These are phyloP conservation scores for Diplosphaera chodatii DNA, from an alignment of 139 green algal species.

Conservation along the genomic window DNA sequence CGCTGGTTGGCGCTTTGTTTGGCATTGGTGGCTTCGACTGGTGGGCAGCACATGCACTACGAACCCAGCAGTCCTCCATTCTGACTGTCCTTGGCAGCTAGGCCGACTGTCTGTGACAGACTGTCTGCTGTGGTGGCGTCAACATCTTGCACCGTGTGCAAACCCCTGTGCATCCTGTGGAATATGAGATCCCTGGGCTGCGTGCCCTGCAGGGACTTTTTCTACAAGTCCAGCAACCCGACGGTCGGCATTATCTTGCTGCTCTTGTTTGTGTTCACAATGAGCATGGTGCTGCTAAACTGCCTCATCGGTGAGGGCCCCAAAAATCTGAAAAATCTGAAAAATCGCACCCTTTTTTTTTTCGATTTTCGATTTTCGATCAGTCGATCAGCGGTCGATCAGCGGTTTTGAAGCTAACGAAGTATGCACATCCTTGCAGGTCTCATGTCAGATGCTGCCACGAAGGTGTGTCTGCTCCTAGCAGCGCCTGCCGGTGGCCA, in stretches of 20 bases:
- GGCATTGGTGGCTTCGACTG: background rate
- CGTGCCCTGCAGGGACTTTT: constrained; percentile 20
- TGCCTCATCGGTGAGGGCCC: too few relatives aligned
- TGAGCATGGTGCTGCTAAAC: constrained; percentile 22
- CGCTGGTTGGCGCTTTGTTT: background rate
- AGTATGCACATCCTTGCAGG: constrained; percentile 39
- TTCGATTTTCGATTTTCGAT: too few relatives aligned
- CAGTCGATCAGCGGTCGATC: too few relatives aligned
- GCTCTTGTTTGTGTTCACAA: constrained; percentile 22
- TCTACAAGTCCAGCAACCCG: constrained; percentile 17
- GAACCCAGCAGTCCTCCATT: background rate
- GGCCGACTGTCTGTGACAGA: background rate
- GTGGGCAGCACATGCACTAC: background rate
- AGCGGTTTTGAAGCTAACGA: too few relatives aligned
- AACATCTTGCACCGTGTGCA: too few relatives aligned
- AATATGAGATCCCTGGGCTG: too few relatives aligned
- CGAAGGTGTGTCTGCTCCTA: constrained; percentile 14
- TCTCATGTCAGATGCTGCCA: constrained; percentile 35
- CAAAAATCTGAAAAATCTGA: too few relatives aligned
- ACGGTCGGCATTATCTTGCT: background rate
- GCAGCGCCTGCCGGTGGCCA: too few relatives aligned
- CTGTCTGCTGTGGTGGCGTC: too few relatives aligned
- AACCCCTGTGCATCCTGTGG: background rate
- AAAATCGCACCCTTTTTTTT: too few relatives aligned
- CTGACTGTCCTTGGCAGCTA: background rate